Base-by-base conservation (phyloP, 495 filamentous ascomycete species). In the Penicillium chermesinum region DNA sequence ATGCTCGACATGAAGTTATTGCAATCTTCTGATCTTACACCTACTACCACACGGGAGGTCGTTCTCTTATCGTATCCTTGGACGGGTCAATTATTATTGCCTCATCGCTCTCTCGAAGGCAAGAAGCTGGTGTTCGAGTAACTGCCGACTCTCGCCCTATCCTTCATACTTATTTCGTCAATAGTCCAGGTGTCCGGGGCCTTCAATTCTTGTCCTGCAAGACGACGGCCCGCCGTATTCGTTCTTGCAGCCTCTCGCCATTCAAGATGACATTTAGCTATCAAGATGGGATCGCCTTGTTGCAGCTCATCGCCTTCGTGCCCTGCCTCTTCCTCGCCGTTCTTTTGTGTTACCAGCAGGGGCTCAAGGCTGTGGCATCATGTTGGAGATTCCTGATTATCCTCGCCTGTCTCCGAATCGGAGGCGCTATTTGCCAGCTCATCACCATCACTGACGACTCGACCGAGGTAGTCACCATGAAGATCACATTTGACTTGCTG, bases 371-470 rank as follows among this genome's bases (percentile, higher is more conserved):
- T 9, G 46, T 40, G 30, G 38, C 36, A 39, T 48, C 46, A 44
- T 44, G 41, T 44, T 48, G 46, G 46, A 38, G 35, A 48, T 48
- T 40, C 27, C 36, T 40, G 18, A 39, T 48, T 40, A 48, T 48
- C 46, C 46, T 48, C 35, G 34, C 34, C 16, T 39, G 36, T 38
- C 46, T 48, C 37, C 46, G 46, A 33, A 33, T 48, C 13, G 46
- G 36, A 6, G 46, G 46, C 37, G 38, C 36, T 40, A 18, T 48
- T 16, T 48, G 34, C 38, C 38, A 38, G 46, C 38, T 48, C 21
- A 32, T 48, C 36, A 40, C 46, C 8, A 48, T 48, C 34, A 48
- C 36, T 41, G 10, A 41, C 46, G 34, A 48, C 46, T 41, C 46
- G 36, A 40, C 32, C 36, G 9, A 48, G 12, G 38, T 48, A 41